Evolutionary conservation across 495 filamentous ascomycete genomes (phyloP).

Genomic region (Penicillium odoratum): DNA sequence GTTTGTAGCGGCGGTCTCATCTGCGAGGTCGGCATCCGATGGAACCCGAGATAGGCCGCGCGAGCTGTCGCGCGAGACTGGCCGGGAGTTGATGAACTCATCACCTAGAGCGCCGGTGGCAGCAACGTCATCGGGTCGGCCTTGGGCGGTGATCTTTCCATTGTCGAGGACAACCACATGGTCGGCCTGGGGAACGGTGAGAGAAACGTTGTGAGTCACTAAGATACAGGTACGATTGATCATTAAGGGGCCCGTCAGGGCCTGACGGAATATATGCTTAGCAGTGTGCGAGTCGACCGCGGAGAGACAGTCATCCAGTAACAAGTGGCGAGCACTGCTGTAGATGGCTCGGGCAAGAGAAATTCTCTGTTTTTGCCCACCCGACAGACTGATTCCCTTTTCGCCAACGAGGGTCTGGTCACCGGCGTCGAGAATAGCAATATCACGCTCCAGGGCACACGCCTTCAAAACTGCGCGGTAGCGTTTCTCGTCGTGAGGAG

Average conservation of each 20-base stretch:
- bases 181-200: conserved; percentile 76
- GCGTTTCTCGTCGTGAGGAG: conserved; percentile 74
- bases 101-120: conserved; percentile 83
- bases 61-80: conserved; percentile 64
- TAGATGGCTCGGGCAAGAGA: conserved; percentile 93
- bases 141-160: conserved; percentile 75
- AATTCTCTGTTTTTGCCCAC: conserved; percentile 97
- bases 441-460: conserved; percentile 89
- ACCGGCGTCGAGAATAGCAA: conserved; percentile 88
- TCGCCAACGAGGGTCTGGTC: conserved; percentile 95
- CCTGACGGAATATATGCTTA: conserved; percentile 96
- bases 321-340: conserved; percentile 82
- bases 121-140: conserved; percentile 72
- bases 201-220: conserved; percentile 91
- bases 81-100: conserved; percentile 71
- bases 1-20: conserved; percentile 36
- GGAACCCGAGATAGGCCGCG: conserved; percentile 70
- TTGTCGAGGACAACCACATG: conserved; percentile 87
- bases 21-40: conserved; percentile 53
- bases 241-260: conserved; percentile 90
- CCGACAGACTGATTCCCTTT: conserved; percentile 95
- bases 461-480: conserved; percentile 88
- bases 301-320: conserved; percentile 94
- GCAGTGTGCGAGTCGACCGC: conserved; percentile 99
- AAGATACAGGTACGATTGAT: conserved; percentile 84